A percentile compares a stretch with the other conserved stretches of the same genome.
Evolutionary conservation across 441 rosid genomes (phyloP).

Genomic region (Arabidopsis hybrid): DNA sequence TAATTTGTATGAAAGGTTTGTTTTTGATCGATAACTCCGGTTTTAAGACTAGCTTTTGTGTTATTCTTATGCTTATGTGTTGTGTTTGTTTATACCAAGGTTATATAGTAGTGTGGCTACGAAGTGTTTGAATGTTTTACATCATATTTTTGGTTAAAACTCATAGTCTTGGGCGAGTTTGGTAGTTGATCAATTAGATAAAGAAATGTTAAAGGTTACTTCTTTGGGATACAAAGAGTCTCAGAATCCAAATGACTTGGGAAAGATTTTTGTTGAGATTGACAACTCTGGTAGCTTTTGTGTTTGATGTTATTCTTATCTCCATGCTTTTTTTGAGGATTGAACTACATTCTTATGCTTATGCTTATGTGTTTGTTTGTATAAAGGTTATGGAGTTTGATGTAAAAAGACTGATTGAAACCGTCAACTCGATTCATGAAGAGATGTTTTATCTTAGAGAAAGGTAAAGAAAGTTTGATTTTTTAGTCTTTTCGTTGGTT

Average conservation of each 20-base stretch:
- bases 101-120: slow-evolving; percentile 61
- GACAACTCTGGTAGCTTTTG: not conserved
- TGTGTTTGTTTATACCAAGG: not conserved
- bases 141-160: not conserved
- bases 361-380: slow-evolving; percentile 22
- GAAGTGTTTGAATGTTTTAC: slow-evolving; percentile 46
- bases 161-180: not conserved
- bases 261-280: slow-evolving; percentile 6
- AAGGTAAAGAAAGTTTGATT: slow-evolving; percentile 48
- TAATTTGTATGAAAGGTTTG: not conserved
- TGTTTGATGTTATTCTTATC: slow-evolving; percentile 19
- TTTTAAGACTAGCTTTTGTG: not conserved
- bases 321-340: not conserved
- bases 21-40: not conserved
- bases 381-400: slow-evolving; percentile 64
- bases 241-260: not conserved
- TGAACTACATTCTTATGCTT: slow-evolving; percentile 11
- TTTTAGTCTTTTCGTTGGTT: not conserved
- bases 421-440: slow-evolving; percentile 59
- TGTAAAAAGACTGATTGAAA: slow-evolving; percentile 59
- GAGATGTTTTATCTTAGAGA: slow-evolving; percentile 78
- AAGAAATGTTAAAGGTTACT: slow-evolving; percentile 3
- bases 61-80: not conserved
- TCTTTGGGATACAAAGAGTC: not conserved
- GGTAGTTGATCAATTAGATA: not conserved